Evolutionary conservation across 148 eudicot species (phyloP).

Genomic region (Vaccinium corymbosum): DNA sequence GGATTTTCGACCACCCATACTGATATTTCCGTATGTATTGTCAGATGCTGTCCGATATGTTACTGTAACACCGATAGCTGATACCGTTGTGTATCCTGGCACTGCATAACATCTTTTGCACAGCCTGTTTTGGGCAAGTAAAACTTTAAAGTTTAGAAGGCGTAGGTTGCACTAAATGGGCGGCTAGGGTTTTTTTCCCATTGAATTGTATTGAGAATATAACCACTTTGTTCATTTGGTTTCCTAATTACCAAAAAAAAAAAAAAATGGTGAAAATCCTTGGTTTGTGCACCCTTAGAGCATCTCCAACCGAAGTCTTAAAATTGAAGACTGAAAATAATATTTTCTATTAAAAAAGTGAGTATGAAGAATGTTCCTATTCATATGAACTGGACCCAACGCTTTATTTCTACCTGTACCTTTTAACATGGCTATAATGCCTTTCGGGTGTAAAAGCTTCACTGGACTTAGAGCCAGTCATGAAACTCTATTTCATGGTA

Average conservation of each 20-base stretch:
- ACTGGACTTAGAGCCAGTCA: too few species aligned
- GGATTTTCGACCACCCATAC: not conserved
- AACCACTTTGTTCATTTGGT: not conserved
- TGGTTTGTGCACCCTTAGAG: not conserved
- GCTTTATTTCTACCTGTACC: too few species aligned
- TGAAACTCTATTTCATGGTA: too few species aligned
- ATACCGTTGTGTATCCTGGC: not conserved
- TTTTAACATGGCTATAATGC: too few species aligned
- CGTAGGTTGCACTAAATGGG: not conserved
- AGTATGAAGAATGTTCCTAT: too few species aligned
- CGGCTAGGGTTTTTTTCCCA: not conserved
- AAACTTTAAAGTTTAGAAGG: not conserved
- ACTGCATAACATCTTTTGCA: not conserved
- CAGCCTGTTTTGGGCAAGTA: not conserved
- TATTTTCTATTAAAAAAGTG: too few species aligned
- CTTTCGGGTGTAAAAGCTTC: too few species aligned
- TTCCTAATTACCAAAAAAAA: too few species aligned
- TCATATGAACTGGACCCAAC: too few species aligned
- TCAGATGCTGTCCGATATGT: not conserved
- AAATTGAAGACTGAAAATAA: too few species aligned
- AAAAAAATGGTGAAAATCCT: not conserved
- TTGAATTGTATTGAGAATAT: not conserved
- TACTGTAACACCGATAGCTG: not conserved
- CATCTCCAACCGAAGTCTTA: too few species aligned
- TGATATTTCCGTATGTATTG: not conserved